These are phyloP conservation scores for Rhizoctonia solani DNA, from an alignment of 1,284 basidiomycete species.

Conservation along the genomic window DNA sequence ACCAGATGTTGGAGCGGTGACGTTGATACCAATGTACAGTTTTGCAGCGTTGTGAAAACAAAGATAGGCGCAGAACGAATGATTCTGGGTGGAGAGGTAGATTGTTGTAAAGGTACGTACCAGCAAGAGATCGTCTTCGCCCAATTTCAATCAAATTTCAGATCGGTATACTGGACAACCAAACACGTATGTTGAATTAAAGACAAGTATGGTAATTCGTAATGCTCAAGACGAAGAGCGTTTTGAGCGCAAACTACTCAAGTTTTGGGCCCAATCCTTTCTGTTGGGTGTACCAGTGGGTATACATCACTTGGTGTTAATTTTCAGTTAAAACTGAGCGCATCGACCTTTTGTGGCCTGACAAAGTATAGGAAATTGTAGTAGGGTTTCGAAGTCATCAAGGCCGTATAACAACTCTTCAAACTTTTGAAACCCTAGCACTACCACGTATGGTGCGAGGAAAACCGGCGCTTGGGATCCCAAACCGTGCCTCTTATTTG, in stretches of 20 bases:
- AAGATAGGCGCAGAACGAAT: conserved; percentile 81
- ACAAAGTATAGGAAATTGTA: conserved; percentile 67
- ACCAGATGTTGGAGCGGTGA: conserved; percentile 75
- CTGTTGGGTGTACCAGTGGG: conserved; percentile 83
- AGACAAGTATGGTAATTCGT: conserved; percentile 84
- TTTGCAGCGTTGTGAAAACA: conserved; percentile 92
- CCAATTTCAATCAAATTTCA: conserved; percentile 42
- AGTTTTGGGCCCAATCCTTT: conserved; percentile 96
- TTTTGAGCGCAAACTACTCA: conserved; percentile 91
- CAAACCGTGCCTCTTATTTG: conserved; percentile 74
- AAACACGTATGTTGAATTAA: conserved; percentile 83
- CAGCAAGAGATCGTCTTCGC: too few relatives aligned
- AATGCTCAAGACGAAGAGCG: conserved; percentile 66
- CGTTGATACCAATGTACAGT: conserved; percentile 93
- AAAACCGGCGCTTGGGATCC: conserved; percentile 80
- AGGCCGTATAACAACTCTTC: conserved; percentile 65
- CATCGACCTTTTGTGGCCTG: background rate
- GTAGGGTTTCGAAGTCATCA: conserved; percentile 89
- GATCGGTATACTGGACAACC: conserved; percentile 62
- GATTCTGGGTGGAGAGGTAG: conserved; percentile 92
- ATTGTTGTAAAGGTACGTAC: conserved; percentile 78
- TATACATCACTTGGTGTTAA: too few relatives aligned
- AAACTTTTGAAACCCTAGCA: conserved; percentile 71
- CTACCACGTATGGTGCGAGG: conserved; percentile 75
- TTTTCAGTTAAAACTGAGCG: background rate